Base-by-base conservation (phyloP, 768 basidiomycete species). In the Boletus fagicola region DNA sequence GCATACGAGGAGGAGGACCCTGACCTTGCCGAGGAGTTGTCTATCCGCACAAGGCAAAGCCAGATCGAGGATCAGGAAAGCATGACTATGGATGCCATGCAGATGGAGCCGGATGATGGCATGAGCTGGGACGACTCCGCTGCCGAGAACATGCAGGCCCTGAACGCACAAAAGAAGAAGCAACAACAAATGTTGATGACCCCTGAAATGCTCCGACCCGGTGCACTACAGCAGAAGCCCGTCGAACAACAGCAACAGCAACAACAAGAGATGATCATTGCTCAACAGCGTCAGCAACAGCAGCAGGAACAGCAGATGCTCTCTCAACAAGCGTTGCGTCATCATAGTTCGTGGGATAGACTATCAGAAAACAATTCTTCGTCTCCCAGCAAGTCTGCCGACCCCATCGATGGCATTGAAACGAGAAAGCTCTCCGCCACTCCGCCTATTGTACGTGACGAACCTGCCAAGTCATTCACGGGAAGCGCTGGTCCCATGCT, bases 101-200 rank as follows among this genome's bases (percentile, higher is more conserved):
- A 68, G 5, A 83, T 87, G 78, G 88, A 89, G 51, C 83, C 81
- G 0, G 92, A 93, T 58, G 93, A 94, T 65, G 88, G 86, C 3
- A 90, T 95, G 83, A 81, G 82, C 58, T 95, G 94, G 94, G 92
- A 94, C 48, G 90, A 92, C 53, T 72, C 77, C 38, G 80, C 78
- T 12, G 85, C 82, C 2, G 83, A 81, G 52, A 77, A 79, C 44
- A 78, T 79, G 60, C 80, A 78, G 53, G 70, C 67, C 15, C 72
- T 64, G 13, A 71, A 65, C 47, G 65, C 59, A 22, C 66, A 71
- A 59, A 64, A 52, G 55, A 67, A 58, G 59, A 66, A 59, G 44
- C 63, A 71, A 13, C 62, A 43, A 38, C 67, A 58, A 56, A 62
- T 38, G 31, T 40, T 54, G 44, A 53, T 50, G 52, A 59, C 74